phyloP scores from a whole-genome alignment of 306 rosid species.

The Dryas octopetala region DNA sequence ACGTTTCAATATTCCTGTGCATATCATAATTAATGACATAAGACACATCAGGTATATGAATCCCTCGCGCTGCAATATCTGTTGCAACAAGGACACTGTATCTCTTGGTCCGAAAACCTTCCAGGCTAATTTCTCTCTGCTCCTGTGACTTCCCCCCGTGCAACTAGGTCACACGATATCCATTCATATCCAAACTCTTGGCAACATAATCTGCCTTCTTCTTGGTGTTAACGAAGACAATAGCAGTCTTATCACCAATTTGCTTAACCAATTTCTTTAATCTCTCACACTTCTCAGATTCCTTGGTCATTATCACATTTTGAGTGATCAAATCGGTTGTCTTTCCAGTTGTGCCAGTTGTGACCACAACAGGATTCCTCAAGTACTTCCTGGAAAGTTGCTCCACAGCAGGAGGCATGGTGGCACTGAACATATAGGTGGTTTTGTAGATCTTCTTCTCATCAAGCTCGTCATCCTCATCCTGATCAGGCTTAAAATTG shows the following conservation, averaged over 20 bases:
- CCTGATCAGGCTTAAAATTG: slow-evolving; percentile 72
- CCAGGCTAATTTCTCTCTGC: slow-evolving; percentile 86
- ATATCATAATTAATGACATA: slow-evolving; percentile 83
- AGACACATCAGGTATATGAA: slow-evolving; percentile 94
- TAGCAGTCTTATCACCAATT: slow-evolving; percentile 53
- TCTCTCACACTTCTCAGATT: slow-evolving; percentile 43
- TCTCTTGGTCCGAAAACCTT: slow-evolving; percentile 85
- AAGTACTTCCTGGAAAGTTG: slow-evolving; percentile 80
- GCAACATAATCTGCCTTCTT: slow-evolving; percentile 51
- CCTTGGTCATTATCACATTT: slow-evolving; percentile 61
- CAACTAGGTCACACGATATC: slow-evolving; percentile 79
- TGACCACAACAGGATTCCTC: slow-evolving; percentile 88
- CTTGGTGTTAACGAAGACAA: slow-evolving; percentile 58
- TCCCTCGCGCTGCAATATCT: slow-evolving; percentile 94
- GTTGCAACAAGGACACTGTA: slow-evolving; percentile 90
- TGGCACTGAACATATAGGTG: slow-evolving; percentile 92
- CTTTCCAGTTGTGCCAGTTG: slow-evolving; percentile 84
- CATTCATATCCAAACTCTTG: slow-evolving; percentile 50
- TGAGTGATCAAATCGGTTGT: slow-evolving; percentile 78
- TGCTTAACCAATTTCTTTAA: slow-evolving; percentile 49
- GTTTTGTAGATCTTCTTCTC: slow-evolving; percentile 85
- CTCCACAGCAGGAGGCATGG: slow-evolving; percentile 91
- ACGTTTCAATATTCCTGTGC: slow-evolving; percentile 89
- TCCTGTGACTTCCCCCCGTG: slow-evolving; percentile 94
- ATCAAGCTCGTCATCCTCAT: slow-evolving; percentile 88